Percentiles rank a stretch among this genome's conserved stretches.
Evolutionary conservation across 169 alveolate genomes (phyloP).

Genomic region (Plasmodium blacklocki): DNA sequence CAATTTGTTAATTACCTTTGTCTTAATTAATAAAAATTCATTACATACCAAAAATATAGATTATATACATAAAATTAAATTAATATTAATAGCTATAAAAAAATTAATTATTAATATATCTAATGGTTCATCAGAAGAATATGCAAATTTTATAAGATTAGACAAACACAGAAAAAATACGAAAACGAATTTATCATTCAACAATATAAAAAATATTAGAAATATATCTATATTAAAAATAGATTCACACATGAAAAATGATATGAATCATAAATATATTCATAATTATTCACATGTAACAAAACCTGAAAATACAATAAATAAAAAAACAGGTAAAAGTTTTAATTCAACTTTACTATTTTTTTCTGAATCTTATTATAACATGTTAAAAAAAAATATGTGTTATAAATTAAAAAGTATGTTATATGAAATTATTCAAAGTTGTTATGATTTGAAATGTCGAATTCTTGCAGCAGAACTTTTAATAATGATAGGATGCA

Average conservation of each 20-base stretch:
- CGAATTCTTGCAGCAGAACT: slow-evolving; percentile 58
- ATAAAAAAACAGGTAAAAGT: not conserved
- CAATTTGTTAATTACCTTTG: slow-evolving; percentile 32
- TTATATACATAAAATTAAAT: slow-evolving; percentile 40
- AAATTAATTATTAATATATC: slow-evolving; percentile 59
- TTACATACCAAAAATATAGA: slow-evolving; percentile 22
- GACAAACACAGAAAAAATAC: not conserved
- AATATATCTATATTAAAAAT: not conserved
- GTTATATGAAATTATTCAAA: slow-evolving; percentile 61
- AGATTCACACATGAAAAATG: too few relatives aligned
- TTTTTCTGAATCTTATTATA: not conserved
- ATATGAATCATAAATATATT: not conserved
- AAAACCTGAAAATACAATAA: not conserved
- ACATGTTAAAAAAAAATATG: slow-evolving; percentile 5
- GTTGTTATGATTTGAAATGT: slow-evolving; percentile 56
- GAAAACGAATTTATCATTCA: slow-evolving; percentile 26
- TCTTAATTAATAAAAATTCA: slow-evolving; percentile 33
- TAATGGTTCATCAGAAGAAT: not conserved
- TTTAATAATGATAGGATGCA: slow-evolving; percentile 66
- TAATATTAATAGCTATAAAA: slow-evolving; percentile 44
- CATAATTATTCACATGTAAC: not conserved
- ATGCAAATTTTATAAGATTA: too few relatives aligned
- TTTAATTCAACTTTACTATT: not conserved
- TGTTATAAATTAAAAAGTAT: slow-evolving; percentile 49
- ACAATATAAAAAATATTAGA: not conserved